Base-by-base conservation (phyloP, 352 stramenopile genomes). In the Phytophthora pinifolia region DNA sequence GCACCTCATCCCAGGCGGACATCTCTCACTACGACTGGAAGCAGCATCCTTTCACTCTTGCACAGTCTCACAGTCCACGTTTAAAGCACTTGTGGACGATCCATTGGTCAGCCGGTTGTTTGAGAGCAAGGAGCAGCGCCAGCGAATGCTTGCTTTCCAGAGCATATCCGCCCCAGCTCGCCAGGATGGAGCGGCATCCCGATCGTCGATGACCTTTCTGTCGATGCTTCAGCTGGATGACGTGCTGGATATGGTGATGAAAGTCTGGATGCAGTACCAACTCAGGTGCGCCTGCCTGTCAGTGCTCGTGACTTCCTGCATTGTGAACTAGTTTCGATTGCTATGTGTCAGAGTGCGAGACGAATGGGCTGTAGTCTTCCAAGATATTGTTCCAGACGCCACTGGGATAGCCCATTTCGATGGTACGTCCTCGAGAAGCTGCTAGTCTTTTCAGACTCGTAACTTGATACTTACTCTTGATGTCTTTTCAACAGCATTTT, bases 231-330 rank as follows among this genome's bases (percentile, higher is more conserved):
- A 74, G 20, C 41, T 94, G 1, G 79, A 93, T 14, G 79, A 90
- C 5, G 62, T 92, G 15, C 55, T 94, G 15, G 77, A 90, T 29
- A 67, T 67, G 41, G 43, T 91, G 9, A 91, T 92, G 80, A 71
- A 71, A 15, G 62, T 78, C 20, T 94, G 83, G 85, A 67, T 87
- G 38, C 76, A 86, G 30, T 70, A 77, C 44, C 80, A 89, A 43
- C 57, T 72, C 36, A 71, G 59, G 78, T 88, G 70, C 9, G 65
- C 35, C 22, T 5, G 4, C 25, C 25, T 39, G 22, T 29, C 22
- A 41, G 31, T 25, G n/a, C 34, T 22, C 25, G 25, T 29, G 25
- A 29, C 1, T 29, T 8, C 25, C 30, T 2, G 29, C 33, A 43
- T 20, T 22, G 30, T 29, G 4, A 14, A 32, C 34, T 51, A 48